Evolutionary conservation across 108 stramenopile genomes (phyloP).

Genomic region (Skeletonema marinoi): DNA sequence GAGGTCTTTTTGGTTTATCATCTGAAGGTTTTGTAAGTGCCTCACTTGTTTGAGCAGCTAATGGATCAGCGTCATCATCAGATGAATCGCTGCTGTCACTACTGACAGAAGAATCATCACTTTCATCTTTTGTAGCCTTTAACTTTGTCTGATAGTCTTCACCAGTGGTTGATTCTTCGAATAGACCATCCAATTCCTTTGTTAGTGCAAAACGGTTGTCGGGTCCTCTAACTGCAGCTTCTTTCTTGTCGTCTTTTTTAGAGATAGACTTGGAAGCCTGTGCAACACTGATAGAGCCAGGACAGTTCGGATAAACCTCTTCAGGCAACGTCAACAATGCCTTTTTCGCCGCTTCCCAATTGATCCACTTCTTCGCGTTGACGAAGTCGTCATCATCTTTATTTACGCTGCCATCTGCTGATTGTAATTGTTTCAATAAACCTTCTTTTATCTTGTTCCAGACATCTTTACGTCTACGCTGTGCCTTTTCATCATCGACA

Average conservation of each 20-base stretch:
- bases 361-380: constrained; percentile 35
- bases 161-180: constrained; percentile 42
- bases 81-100: neutral
- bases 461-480: constrained; percentile 48
- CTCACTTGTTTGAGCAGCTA: constrained; percentile 15
- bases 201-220: constrained; percentile 41
- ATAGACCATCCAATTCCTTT: constrained; percentile 33
- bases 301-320: constrained; percentile 43
- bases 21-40: neutral
- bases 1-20: neutral
- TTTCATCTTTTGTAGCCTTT: constrained; percentile 1
- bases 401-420: neutral
- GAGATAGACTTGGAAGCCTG: constrained; percentile 3
- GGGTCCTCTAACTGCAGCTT: neutral
- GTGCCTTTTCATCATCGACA: constrained; percentile 54
- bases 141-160: constrained; percentile 36
- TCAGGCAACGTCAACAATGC: constrained; percentile 33
- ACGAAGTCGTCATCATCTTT: constrained; percentile 10
- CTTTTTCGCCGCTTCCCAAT: constrained; percentile 40
- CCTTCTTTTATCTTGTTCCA: constrained; percentile 56
- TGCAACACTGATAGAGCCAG: neutral
- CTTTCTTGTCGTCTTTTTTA: neutral
- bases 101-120: neutral
- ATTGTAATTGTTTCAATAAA: constrained; percentile 42
- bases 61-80: constrained; percentile 34